A percentile compares a stretch with the other conserved stretches of the same genome.
These are phyloP conservation scores for Diaporthe vexans DNA, from an alignment of 2,329 filamentous ascomycete genomes.

Conservation along the genomic window DNA sequence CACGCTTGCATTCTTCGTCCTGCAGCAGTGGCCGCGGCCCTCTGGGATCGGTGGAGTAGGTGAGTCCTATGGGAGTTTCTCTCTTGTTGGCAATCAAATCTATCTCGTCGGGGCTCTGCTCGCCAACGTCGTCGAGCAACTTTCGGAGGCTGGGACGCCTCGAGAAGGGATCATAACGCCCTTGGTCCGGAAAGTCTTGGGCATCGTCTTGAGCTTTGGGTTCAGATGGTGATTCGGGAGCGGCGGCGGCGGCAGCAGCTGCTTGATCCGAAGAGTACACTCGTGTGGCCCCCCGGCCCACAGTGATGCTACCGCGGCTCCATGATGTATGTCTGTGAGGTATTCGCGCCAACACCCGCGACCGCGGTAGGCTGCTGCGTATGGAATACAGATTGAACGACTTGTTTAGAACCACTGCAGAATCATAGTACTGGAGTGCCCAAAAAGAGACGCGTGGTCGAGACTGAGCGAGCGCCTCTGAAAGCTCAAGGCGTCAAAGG, in stretches of 20 bases:
- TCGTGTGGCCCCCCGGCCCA: constrained; percentile 57
- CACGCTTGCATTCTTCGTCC: constrained; percentile 28
- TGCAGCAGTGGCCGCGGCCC: not conserved
- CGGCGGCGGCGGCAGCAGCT: not conserved
- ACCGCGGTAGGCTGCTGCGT: constrained; percentile 54
- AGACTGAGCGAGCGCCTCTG: constrained; percentile 13
- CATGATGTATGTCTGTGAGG: constrained; percentile 55
- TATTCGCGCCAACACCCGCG: constrained; percentile 60
- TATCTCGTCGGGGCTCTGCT: constrained; percentile 29
- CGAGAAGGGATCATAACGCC: constrained; percentile 36
- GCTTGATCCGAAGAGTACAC: constrained; percentile 41
- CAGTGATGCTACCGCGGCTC: constrained; percentile 54
- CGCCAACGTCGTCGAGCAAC: constrained; percentile 37
- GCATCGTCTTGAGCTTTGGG: constrained; percentile 3
- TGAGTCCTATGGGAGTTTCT: constrained; percentile 27
- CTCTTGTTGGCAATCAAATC: constrained; percentile 6
- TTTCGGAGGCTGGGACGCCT: constrained; percentile 19
- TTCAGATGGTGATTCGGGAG: constrained; percentile 40
- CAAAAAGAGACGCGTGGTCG: constrained; percentile 14
- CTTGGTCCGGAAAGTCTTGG: constrained; percentile 34
- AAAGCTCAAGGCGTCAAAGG: not conserved
- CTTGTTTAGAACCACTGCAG: constrained; percentile 46
- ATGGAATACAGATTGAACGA: constrained; percentile 59
- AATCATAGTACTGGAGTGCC: constrained; percentile 46
- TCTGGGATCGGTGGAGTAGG: constrained; percentile 34